A percentile compares a stretch with the other conserved stretches of the same genome.
Evolutionary conservation across 371 early-diverging fungal species (phyloP).

Genomic region (Mucor lusitanicus): DNA sequence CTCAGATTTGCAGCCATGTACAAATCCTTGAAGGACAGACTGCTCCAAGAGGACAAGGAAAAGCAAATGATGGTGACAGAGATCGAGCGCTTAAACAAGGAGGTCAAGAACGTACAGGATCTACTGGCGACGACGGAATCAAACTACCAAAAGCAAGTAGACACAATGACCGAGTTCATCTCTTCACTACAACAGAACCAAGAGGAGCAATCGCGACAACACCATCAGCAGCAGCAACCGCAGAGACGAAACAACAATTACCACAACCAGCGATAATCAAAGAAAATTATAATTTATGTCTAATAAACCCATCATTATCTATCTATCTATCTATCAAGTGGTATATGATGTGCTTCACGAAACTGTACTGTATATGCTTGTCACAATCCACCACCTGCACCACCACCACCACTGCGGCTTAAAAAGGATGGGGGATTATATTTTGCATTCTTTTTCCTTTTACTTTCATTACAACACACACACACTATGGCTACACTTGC

Average conservation of each 20-base stretch:
- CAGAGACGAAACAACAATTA: conserved; percentile 4
- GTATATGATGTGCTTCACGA: too few species aligned
- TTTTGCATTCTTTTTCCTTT: conserved; percentile 1
- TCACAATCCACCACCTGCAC: not conserved
- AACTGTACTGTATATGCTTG: not conserved
- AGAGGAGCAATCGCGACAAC: conserved; percentile 4
- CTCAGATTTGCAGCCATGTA: conserved; percentile 35
- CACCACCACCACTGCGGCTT: not conserved
- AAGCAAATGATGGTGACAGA: conserved; percentile 24
- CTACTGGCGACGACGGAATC: conserved; percentile 36
- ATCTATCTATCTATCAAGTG: not conserved
- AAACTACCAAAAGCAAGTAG: conserved; percentile 41
- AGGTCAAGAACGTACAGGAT: conserved; percentile 34
- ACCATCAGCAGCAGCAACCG: not conserved
- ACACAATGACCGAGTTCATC: conserved; percentile 43
- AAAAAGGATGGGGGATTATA: not conserved
- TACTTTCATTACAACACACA: not conserved
- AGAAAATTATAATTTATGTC: not conserved
- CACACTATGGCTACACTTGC: conserved; percentile 56
- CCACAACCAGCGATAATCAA: conserved; percentile 2
- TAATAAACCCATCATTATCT: not conserved
- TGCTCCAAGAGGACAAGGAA: conserved; percentile 25
- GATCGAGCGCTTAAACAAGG: conserved; percentile 32
- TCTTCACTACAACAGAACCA: conserved; percentile 19
- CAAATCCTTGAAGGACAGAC: conserved; percentile 29